Evolutionary conservation across 2,329 filamentous ascomycete genomes (phyloP).

Genomic region (Fusarium agapanthi): DNA sequence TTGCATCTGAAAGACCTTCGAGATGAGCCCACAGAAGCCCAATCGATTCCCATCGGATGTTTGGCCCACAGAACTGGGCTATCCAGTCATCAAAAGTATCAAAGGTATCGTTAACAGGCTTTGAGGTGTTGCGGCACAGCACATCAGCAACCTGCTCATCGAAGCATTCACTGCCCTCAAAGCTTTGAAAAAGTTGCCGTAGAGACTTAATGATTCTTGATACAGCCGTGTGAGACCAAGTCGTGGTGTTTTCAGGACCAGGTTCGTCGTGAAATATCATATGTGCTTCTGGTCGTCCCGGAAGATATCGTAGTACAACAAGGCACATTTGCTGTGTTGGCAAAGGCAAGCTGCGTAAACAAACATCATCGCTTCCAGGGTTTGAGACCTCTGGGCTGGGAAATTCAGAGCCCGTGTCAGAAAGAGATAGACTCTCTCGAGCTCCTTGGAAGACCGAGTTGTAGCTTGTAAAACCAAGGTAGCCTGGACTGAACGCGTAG

Average conservation of each 20-base stretch:
- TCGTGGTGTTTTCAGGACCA: constrained; percentile 26
- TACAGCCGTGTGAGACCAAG: constrained; percentile 47
- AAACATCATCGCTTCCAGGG: neutral
- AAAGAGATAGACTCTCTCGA: constrained; percentile 48
- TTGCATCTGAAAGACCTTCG: constrained; percentile 23
- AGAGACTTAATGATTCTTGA: constrained; percentile 47
- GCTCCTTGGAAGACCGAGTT: constrained; percentile 53
- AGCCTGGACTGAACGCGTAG: constrained; percentile 45
- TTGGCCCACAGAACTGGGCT: constrained; percentile 50
- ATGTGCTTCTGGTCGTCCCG: constrained; percentile 14
- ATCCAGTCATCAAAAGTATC: constrained; percentile 48
- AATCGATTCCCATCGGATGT: constrained; percentile 55
- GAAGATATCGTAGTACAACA: constrained; percentile 15
- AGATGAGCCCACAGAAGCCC: constrained; percentile 48
- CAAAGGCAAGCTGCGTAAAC: constrained; percentile 31
- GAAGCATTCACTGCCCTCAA: constrained; percentile 34
- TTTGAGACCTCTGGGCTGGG: neutral
- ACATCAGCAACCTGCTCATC: constrained; percentile 49
- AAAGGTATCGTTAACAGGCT: constrained; percentile 48
- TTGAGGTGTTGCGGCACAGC: constrained; percentile 51
- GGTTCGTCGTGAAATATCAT: constrained; percentile 21
- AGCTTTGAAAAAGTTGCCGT: constrained; percentile 45
- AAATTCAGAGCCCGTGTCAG: constrained; percentile 25
- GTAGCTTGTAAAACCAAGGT: constrained; percentile 57
- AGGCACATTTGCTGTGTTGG: constrained; percentile 31